Base-by-base conservation (phyloP, 768 basidiomycete species). In the Naganishia friedmannii region DNA sequence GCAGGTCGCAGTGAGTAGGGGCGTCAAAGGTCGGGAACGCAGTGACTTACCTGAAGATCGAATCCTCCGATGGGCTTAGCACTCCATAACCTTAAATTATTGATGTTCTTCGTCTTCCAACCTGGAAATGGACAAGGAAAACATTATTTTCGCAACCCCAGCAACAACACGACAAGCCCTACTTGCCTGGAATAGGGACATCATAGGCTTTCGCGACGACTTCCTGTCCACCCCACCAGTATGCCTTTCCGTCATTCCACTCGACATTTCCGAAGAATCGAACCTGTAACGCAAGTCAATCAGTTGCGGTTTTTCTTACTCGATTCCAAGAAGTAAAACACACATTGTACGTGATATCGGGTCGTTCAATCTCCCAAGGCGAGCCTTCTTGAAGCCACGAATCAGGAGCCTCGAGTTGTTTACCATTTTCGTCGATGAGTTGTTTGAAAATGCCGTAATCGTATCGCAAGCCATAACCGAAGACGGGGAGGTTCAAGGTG, bases 361-460 rank as follows among this genome's bases (percentile, higher is more conserved):
- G 72, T 23, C 81, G 74, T 13, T 75, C 73, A 51, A 82, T 80
- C 71, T 81, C 79, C 77, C 78, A 82, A 23, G 81, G 60, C 23
- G 23, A 42, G 3, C n/a, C 37, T 42, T 63, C 29, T 26, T 29
- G 39, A 63, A 63, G 37, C 57, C 68, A 81, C 6, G 92, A 92
- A 66, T 80, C 81, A 31, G 81, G 82, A 17, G 80, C 79, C 73
- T 83, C 83, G 58, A 83, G 77, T 74, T 84, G 83, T 51, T 78
- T 76, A 28, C 83, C 82, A 29, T 77, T 68, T 70, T 73, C 74
- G 55, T 82, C 89, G 78, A 97, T 92, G 71, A 93, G 86, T 82
- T 90, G 88, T 82, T 93, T 90, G 86, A 99, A 98, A 83, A 98
- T 96, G 67, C 93, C 93, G 76, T 93, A 94, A 79, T 91, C 88